Base-by-base conservation (phyloP, 1,139 yeast genomes). In the Sugiyamaella xylanicola region DNA sequence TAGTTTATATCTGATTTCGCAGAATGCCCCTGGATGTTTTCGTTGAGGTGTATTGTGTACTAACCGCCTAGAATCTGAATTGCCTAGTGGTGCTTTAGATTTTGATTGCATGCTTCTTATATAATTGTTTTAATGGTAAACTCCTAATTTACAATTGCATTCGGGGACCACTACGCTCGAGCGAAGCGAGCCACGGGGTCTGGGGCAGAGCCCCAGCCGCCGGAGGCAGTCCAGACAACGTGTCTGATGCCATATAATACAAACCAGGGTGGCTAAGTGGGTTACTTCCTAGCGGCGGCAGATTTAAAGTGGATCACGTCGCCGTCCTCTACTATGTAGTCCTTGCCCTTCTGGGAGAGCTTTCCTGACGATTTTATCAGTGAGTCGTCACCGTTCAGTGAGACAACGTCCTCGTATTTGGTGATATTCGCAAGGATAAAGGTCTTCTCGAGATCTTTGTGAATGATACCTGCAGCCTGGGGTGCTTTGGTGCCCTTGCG, bases 401-500 rank as follows among this genome's bases (percentile, higher is more conserved):
- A 63, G 2, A 70, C 60, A 13, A 64, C 61, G 53, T 72, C 73
- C 9, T 63, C 64, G 48, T 56, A 65, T 42, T 67, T 68, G 74
- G 84, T 85, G 53, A 91, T 87, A 65, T 88, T 84, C 3, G 93
- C 93, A 63, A 80, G 80, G 54, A 90, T 83, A 65, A 90, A 90
- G 0, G 95, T 86, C 61, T 83, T 81, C 65, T 85, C 84, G 54
- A 90, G 75, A 69, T 90, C 96, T 4, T 87, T 84, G 68, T 90
- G 97, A 59, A 90, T 90, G 35, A 86, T 83, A 2, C 91, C 93
- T 0, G 96, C 96, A 0, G 95, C 95, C 59, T 86, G 86, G 9
- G 90, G 89, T 2, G 93, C 93, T 9, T 79, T 75, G 19, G 85
- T 80, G 9, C 88, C 85, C 56, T 76, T 73, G 61, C 91, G 75